Percentiles rank a stretch among this genome's conserved stretches.
Conservation (phyloP, 2,329 filamentous ascomycete species). For the Talaromyces rugulosus region DNA sequence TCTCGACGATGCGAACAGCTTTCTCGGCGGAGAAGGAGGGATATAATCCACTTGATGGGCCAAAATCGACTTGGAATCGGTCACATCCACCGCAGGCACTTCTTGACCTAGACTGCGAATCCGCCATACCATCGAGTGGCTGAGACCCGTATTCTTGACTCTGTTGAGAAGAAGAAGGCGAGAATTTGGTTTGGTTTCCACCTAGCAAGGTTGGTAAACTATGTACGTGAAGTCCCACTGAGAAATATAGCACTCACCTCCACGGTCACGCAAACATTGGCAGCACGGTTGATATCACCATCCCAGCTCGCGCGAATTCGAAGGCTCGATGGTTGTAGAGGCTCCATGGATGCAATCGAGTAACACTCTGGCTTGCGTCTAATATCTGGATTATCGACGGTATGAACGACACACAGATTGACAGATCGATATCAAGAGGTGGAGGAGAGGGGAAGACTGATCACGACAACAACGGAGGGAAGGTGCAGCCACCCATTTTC, state of each 20-base stretch:
- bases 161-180: conserved; percentile 16
- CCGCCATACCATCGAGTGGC: neutral
- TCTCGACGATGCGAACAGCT: neutral
- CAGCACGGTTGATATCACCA: conserved; percentile 20
- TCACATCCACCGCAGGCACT: neutral
- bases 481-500: neutral
- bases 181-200: neutral
- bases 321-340: conserved; percentile 21
- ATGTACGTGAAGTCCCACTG: neutral
- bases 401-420: neutral
- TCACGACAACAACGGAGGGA: neutral
- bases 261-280: conserved; percentile 23
- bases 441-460: neutral
- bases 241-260: conserved; percentile 22
- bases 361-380: neutral
- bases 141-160: neutral
- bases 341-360: conserved; percentile 3
- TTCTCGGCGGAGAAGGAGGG: neutral
- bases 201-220: neutral
- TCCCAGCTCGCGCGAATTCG: conserved; percentile 30
- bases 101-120: neutral
- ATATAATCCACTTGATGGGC: neutral
- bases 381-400: neutral
- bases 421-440: neutral
- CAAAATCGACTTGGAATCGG: neutral